Evolutionary conservation across 2,329 filamentous ascomycete species (phyloP).

Genomic region (Cercospora sesami): DNA sequence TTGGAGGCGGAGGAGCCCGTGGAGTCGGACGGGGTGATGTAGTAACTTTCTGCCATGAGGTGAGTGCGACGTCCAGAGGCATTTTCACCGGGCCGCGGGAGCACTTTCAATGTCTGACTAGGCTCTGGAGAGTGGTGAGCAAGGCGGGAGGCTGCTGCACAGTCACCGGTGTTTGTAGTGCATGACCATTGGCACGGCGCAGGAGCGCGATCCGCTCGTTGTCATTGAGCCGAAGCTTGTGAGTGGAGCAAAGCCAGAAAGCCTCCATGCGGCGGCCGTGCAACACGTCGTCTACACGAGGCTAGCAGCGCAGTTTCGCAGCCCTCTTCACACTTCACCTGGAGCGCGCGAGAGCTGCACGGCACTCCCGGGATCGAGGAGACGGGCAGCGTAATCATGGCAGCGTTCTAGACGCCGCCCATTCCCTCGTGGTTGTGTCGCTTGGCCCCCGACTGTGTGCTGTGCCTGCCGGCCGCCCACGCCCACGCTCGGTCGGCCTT

Average conservation of each 20-base stretch:
- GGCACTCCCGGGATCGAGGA: neutral
- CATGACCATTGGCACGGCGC: neutral
- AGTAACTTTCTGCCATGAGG: conserved; percentile 10
- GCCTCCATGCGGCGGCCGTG: neutral
- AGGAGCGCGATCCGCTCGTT: neutral
- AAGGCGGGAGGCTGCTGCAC: neutral
- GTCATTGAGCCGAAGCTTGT: neutral
- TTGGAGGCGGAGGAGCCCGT: neutral
- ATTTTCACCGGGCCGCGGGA: neutral
- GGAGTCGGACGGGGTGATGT: conserved; percentile 7
- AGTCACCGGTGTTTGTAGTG: neutral
- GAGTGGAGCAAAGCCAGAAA: neutral
- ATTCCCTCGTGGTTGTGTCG: neutral
- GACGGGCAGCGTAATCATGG: neutral
- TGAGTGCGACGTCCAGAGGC: neutral
- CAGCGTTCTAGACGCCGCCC: neutral
- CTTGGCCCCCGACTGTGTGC: neutral
- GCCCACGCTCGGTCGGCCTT: neutral
- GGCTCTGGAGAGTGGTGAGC: neutral
- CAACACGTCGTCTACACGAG: neutral
- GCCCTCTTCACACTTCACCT: neutral
- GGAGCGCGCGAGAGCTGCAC: neutral
- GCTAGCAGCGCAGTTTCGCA: neutral
- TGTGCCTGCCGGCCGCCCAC: neutral
- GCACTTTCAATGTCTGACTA: neutral